These are phyloP conservation scores for Hypoxylon crocopeplum DNA, from an alignment of 495 filamentous ascomycete species.

Conservation along the genomic window DNA sequence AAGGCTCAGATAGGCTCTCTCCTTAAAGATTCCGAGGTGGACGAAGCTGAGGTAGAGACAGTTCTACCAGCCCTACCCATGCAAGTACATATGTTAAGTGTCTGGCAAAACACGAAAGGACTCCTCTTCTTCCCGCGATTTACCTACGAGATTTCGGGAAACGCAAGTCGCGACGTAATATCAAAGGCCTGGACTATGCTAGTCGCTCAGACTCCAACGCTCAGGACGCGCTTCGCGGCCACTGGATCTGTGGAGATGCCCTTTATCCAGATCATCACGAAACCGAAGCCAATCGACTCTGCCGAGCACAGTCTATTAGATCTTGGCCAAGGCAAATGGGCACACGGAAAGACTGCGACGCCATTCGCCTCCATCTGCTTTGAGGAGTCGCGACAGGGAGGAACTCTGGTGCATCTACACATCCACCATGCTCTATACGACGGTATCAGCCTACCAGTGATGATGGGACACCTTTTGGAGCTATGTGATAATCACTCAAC, in stretches of 20 bases:
- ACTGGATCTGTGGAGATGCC: constrained; percentile 53
- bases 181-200: constrained; percentile 63
- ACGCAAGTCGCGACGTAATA: constrained; percentile 45
- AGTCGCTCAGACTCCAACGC: constrained; percentile 58
- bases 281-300: constrained; percentile 13
- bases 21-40: constrained; percentile 40
- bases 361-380: constrained; percentile 27
- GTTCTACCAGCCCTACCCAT: constrained; percentile 71
- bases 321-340: constrained; percentile 20
- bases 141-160: constrained; percentile 52
- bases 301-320: neutral
- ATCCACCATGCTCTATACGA: constrained; percentile 85
- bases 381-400: neutral
- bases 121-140: constrained; percentile 70
- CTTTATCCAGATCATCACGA: constrained; percentile 60
- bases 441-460: constrained; percentile 67
- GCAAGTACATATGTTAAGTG: constrained; percentile 73
- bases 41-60: constrained; percentile 54
- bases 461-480: constrained; percentile 46
- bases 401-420: constrained; percentile 49
- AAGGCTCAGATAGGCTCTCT: constrained; percentile 42
- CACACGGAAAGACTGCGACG: constrained; percentile 10
- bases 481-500: constrained; percentile 20
- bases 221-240: constrained; percentile 68
- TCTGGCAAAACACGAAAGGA: constrained; percentile 69